Base-by-base conservation (phyloP, 73 alveolate genomes). In the Uronychia setigera region DNA sequence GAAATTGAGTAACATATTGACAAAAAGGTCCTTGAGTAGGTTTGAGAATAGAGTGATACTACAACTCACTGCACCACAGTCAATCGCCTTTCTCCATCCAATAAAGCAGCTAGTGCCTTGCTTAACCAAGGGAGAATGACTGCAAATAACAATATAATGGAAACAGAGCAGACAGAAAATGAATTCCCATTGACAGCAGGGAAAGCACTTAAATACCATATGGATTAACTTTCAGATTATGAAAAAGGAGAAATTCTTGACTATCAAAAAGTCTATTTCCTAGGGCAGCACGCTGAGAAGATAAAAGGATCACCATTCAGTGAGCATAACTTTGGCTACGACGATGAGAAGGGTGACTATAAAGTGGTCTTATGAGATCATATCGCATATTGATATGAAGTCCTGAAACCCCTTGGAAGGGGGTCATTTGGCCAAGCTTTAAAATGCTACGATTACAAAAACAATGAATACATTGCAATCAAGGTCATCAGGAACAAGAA, bases 401-500 rank as follows among this genome's bases (percentile, higher is more conserved):
- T 89, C 29, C 77, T 89, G 19, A 78, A 89, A 60, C 76, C n/a
- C 35, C 34, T 79, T 60, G 92, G 92, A 35, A 89, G 88, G 77
- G 94, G 94, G 14, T 75, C 92, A 0, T 89, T 89, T 33, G 92
- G 94, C 1, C 81, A 60, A 31, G 81, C 88, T 58, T 13, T 83
- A 26, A 89, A 89, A 89, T 78, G 86, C 32, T 79, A 31, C 60
- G 94, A 89, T 78, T 31, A 89, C 30, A 75, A 89, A 84, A 32
- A 58, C 1, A 84, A 84, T 27, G 92, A 89, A 77, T 84, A 33
- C 78, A 92, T 89, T 28, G 81, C 89, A 34, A 33, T 89, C 30
- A 89, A 89, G 83, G 82, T 74, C 13, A 74, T 74, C 34, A 5
- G 80, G 26, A 74, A 74, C 28, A 74, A 92, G 76, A 94, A 93